Percentiles rank a stretch among this genome's conserved stretches.
phyloP scores from a whole-genome alignment of 179 eudicot species.

The Silene coronaria region DNA sequence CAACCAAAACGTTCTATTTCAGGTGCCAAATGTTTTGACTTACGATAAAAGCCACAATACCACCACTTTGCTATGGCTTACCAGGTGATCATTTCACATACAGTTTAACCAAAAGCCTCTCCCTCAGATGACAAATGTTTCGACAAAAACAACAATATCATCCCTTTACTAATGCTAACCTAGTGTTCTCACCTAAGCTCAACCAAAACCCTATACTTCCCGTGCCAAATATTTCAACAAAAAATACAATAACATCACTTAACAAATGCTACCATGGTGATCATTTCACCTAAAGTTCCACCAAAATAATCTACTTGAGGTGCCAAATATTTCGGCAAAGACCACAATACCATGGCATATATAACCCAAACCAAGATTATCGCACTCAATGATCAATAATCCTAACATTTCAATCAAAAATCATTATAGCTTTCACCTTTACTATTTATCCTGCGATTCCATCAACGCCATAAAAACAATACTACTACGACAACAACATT shows the following conservation, averaged over 20 bases:
- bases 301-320: not conserved
- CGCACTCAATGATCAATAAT: not conserved
- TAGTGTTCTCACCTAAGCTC: not conserved
- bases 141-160: not conserved
- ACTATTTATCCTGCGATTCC: slow-evolving; percentile 15
- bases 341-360: not conserved
- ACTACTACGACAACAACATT: too few species aligned
- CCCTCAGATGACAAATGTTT: not conserved
- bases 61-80: not conserved
- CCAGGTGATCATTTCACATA: not conserved
- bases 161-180: not conserved
- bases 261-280: not conserved
- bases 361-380: not conserved
- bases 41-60: not conserved
- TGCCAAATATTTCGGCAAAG: not conserved
- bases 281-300: not conserved
- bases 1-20: not conserved
- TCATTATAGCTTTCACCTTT: slow-evolving; percentile 17
- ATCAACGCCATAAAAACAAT: not conserved
- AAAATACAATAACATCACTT: not conserved
- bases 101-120: not conserved
- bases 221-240: not conserved
- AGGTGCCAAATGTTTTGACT: not conserved
- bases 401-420: not conserved
- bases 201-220: not conserved